Evolutionary conservation across 2,329 filamentous ascomycete species (phyloP).

Genomic region (Epichloe aotearoae): DNA sequence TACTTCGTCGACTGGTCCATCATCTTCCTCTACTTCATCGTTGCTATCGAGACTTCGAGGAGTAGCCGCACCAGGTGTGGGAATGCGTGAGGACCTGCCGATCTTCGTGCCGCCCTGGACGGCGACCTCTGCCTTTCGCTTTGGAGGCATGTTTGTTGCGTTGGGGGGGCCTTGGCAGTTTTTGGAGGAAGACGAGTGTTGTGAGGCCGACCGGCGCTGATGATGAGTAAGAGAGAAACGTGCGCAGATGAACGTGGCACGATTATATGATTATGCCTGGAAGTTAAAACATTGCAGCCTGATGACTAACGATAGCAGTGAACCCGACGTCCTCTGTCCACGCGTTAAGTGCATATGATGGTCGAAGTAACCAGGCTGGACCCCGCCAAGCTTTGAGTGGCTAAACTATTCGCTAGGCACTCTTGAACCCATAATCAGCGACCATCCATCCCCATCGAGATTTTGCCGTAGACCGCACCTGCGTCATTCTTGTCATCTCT

Average conservation of each 20-base stretch:
- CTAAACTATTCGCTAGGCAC: too few relatives aligned
- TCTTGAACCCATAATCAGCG: too few relatives aligned
- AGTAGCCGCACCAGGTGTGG: slow-evolving; percentile 47
- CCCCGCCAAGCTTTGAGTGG: not conserved
- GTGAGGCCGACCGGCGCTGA: not conserved
- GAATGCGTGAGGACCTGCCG: slow-evolving; percentile 41
- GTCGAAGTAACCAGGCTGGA: not conserved
- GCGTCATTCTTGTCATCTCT: not conserved
- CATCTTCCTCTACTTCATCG: slow-evolving; percentile 37
- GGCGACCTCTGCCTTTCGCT: slow-evolving; percentile 50
- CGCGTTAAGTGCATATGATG: too few relatives aligned
- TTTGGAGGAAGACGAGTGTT: not conserved
- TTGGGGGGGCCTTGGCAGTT: slow-evolving; percentile 9
- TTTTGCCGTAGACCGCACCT: not conserved
- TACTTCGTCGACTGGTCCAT: slow-evolving; percentile 36
- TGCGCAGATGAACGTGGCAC: not conserved
- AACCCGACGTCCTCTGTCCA: too few relatives aligned
- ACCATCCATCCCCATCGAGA: not conserved
- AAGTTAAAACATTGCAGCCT: not conserved
- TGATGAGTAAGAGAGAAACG: not conserved
- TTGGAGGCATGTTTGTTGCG: slow-evolving; percentile 44
- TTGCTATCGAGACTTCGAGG: slow-evolving; percentile 44
- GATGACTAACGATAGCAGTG: not conserved
- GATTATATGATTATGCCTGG: not conserved
- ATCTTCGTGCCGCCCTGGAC: slow-evolving; percentile 38